Base-by-base conservation (phyloP, 2,329 filamentous ascomycete species). In the Chalaropsis thielavioides region DNA sequence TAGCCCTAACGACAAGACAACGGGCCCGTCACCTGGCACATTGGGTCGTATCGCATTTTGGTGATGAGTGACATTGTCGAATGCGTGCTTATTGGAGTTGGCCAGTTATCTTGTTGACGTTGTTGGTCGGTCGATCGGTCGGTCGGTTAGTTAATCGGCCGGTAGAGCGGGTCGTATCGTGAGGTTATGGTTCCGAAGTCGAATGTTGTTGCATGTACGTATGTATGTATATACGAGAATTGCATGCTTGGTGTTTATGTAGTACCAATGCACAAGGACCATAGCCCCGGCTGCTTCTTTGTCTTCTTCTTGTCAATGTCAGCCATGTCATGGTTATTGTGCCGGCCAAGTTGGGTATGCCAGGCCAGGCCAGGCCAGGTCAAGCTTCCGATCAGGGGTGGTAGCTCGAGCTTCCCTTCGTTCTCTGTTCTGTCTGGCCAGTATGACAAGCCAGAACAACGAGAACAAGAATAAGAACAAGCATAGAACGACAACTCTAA, bases 231-330 rank as follows among this genome's bases (percentile, higher is more conserved):
- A 13, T 13, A 43, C 13, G 17, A 15, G 15, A 3, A n/a, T n/a
- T 43, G 41, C 17, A 43, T 46, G 43, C n/a, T n/a, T 46, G 43
- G n/a, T 46, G 43, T 19, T 46, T 46, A 19, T 46, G 51, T 58
- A 31, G 51, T 8, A 58, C 51, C 51, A 58, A 19, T 58, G 24
- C 51, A 58, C 51, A 58, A 58, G 51, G 22, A 2, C 51, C 51
- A 58, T 58, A 27, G 51, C n/a, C 17, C 51, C 35, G 15, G 24
- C 24, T 35, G n/a, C 6, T 46, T 17, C 43, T 46, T 31, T 58
- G 24, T 35, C 51, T 58, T 3, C 51, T 46, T 58, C 24, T 58
- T 58, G 51, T 58, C 51, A 58, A 58, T 58, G 51, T 35, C 51
- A 58, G 17, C 17, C 51, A 58, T 17, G 51, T n/a, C 51, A 58